A percentile compares a stretch with the other conserved stretches of the same genome.
phyloP scores from a whole-genome alignment of 345 rosid species.

The Salix udensis region DNA sequence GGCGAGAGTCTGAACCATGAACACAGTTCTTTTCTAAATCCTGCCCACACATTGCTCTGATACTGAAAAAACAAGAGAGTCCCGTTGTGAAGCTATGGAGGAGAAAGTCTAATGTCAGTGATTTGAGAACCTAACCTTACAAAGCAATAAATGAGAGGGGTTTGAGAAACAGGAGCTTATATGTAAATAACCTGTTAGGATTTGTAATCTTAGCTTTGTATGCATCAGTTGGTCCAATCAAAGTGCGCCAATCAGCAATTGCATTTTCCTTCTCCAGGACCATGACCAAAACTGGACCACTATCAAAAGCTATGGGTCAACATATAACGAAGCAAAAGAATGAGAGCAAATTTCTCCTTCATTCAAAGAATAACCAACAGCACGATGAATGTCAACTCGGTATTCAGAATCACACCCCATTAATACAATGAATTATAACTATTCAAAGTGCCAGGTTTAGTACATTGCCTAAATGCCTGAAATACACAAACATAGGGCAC shows the following conservation, averaged over 20 bases:
- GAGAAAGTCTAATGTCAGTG: not conserved
- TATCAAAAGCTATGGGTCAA: conserved; percentile 14
- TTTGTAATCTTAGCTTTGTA: conserved; percentile 61
- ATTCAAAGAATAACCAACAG: not conserved
- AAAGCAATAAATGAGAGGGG: not conserved
- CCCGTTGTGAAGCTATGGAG: not conserved
- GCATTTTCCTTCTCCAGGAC: conserved; percentile 76
- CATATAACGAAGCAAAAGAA: not conserved
- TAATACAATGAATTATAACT: not conserved
- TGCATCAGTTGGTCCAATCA: conserved; percentile 85
- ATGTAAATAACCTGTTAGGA: conserved; percentile 22
- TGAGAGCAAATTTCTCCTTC: not conserved
- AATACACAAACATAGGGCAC: too few relatives aligned
- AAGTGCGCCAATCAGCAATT: conserved; percentile 70
- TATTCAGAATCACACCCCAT: not conserved
- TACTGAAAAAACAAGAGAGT: conserved; percentile 37
- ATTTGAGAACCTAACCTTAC: not conserved
- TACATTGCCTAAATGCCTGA: too few relatives aligned
- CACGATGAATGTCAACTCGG: not conserved
- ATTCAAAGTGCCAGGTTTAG: too few relatives aligned
- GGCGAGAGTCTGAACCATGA: conserved; percentile 77
- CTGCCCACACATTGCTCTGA: conserved; percentile 73
- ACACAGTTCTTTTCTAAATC: conserved; percentile 68
- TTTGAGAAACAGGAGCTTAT: not conserved
- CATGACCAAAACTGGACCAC: conserved; percentile 82